Evolutionary conservation across 352 stramenopile species (phyloP).

Genomic region (Phytophthora uliginosa): DNA sequence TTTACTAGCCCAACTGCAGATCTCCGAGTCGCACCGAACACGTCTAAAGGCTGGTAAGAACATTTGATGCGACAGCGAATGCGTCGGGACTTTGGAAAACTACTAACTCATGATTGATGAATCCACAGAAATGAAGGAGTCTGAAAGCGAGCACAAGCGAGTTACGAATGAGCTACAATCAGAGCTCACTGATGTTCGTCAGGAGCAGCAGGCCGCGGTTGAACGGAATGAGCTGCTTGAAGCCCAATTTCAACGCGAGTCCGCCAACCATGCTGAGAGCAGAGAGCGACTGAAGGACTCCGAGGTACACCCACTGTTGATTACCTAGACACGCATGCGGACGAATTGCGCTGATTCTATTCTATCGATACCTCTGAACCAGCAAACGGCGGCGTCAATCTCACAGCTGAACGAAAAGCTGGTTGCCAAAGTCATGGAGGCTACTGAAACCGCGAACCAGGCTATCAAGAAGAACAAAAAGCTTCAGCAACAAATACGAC

Average conservation of each 20-base stretch:
- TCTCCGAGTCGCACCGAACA: conserved; percentile 50
- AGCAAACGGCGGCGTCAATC: conserved; percentile 76
- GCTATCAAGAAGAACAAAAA: conserved; percentile 68
- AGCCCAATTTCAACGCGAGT: conserved; percentile 52
- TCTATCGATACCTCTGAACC: not conserved
- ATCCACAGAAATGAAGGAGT: conserved; percentile 51
- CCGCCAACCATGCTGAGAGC: conserved; percentile 53
- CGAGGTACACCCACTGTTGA: conserved; percentile 42
- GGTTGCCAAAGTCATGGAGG: conserved; percentile 70
- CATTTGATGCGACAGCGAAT: not conserved
- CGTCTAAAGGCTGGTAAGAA: conserved; percentile 45
- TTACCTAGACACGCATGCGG: not conserved
- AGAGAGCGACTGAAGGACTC: conserved; percentile 61
- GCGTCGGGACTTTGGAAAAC: not conserved
- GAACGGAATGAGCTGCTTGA: conserved; percentile 51
- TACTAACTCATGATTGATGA: conserved; percentile 3
- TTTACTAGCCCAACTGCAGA: conserved; percentile 58
- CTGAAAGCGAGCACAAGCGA: conserved; percentile 41
- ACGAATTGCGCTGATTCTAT: not conserved
- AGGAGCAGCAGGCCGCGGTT: conserved; percentile 35
- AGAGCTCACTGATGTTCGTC: conserved; percentile 41
- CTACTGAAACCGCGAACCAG: conserved; percentile 63
- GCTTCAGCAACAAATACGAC: conserved; percentile 56
- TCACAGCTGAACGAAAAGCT: conserved; percentile 83
- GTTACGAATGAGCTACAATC: conserved; percentile 40